Base-by-base conservation (phyloP, 2,329 filamentous ascomycete species). In the Cadophora sp. region DNA sequence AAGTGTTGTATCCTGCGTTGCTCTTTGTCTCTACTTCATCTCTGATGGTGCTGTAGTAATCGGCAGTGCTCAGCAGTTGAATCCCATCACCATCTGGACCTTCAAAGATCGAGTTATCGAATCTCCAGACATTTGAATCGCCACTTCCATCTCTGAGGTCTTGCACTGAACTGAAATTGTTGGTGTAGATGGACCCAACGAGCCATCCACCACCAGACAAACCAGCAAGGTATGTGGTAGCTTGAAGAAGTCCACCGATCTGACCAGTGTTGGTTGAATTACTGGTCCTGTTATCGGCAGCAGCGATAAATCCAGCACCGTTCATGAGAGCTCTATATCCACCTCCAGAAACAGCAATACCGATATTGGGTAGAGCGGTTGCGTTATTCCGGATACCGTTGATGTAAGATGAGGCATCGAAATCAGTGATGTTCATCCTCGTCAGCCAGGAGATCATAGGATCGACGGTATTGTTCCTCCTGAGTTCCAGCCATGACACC, bases 261-360 rank as follows among this genome's bases (percentile, higher is more conserved):
- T 93, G 91, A 4, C 92, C 92, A 3, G 80, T 74, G 8, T 74
- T 79, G 0, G 87, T 91, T 2, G 89, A 82, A 64, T 87, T 86
- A 0, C 82, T 77, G 0, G 91, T 94, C 22, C 94, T 87, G 73
- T 80, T 86, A 77, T 97, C 94, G 71, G 93, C 94, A 0, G 93
- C 94, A 36, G 91, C 87, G 18, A 97, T 73, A 51, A 90, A 90
- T 68, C 94, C 94, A 18, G 90, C 94, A 45, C 92, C 93, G 75
- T 91, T 95, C 81, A 94, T 83, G 81, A 96, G 83, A n/a, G 94
- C 93, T 65, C 94, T 85, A 77, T 96, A 97, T 43, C 94, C 94
- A 76, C 94, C 94, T 14, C 93, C 93, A 0, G 92, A 96, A 53
- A 91, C 82, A 13, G 93, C 92, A 69, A 97, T 86, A 18, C 84